Percentiles rank a stretch among this genome's conserved stretches.
Evolutionary conservation across 2,329 filamentous ascomycete species (phyloP).

Genomic region (Phyllosticta citribraziliensis): DNA sequence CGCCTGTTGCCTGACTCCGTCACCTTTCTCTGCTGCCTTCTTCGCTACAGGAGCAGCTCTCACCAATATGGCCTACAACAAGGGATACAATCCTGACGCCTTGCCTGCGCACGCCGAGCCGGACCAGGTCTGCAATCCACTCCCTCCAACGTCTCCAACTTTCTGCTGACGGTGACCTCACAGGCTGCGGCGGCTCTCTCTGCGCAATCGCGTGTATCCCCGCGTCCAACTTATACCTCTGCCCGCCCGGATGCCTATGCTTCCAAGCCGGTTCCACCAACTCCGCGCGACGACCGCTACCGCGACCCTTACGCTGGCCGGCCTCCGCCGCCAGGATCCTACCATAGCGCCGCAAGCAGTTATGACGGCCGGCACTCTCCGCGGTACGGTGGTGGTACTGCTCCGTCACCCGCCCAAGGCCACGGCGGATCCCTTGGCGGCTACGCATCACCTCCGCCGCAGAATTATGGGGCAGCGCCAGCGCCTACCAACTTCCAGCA

Average conservation of each 20-base stretch:
- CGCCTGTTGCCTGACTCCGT: background rate
- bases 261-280: conserved; percentile 34
- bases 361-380: conserved; percentile 20
- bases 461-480: conserved; percentile 44
- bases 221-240: conserved; percentile 25
- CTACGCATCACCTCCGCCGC: conserved; percentile 37
- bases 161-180: conserved; percentile 20
- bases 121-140: conserved; percentile 47
- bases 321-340: conserved; percentile 28
- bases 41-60: background rate
- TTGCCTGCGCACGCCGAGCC: conserved; percentile 83
- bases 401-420: conserved; percentile 17
- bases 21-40: background rate
- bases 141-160: conserved; percentile 11
- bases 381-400: conserved; percentile 19
- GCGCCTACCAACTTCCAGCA: conserved; percentile 50
- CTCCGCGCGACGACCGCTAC: conserved; percentile 26
- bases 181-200: conserved; percentile 28
- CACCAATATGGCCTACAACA: conserved; percentile 81
- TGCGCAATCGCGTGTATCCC: conserved; percentile 15
- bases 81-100: conserved; percentile 85
- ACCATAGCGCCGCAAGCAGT: conserved; percentile 21
- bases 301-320: conserved; percentile 12
- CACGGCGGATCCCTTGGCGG: conserved; percentile 17
- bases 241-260: conserved; percentile 28